Evolutionary conservation across 2,329 filamentous ascomycete species (phyloP).

Genomic region (Microdochium paspali): DNA sequence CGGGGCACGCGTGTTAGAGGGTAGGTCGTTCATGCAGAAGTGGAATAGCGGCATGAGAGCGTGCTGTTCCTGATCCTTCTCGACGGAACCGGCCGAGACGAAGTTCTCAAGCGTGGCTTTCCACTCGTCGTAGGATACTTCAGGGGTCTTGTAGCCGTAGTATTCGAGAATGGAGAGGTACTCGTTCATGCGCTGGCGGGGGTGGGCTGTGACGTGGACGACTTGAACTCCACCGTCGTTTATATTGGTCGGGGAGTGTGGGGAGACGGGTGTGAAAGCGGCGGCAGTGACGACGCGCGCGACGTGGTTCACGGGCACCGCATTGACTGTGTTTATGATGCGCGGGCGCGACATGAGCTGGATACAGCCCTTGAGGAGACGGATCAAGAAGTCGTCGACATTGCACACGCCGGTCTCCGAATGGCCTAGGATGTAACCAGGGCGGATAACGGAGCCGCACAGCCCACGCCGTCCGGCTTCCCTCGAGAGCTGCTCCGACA

Average conservation of each 20-base stretch:
- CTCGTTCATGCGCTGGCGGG: constrained; percentile 67
- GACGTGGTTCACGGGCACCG: constrained; percentile 80
- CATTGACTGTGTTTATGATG: constrained; percentile 82
- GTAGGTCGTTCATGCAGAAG: constrained; percentile 63
- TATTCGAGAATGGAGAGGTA: constrained; percentile 61
- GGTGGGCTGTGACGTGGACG: constrained; percentile 71
- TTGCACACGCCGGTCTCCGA: constrained; percentile 59
- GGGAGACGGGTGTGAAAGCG: constrained; percentile 49
- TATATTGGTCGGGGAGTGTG: constrained; percentile 9
- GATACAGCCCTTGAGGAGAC: constrained; percentile 79
- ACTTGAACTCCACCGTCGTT: constrained; percentile 37
- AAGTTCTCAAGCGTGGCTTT: constrained; percentile 57
- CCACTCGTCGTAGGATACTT: constrained; percentile 62
- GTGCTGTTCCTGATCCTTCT: constrained; percentile 54
- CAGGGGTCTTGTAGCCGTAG: constrained; percentile 64
- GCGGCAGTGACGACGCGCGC: constrained; percentile 69
- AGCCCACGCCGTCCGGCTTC: constrained; percentile 74
- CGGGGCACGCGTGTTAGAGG: constrained; percentile 58
- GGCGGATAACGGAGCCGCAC: constrained; percentile 64
- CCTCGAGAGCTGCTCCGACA: constrained; percentile 55
- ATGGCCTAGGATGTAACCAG: constrained; percentile 79
- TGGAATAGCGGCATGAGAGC: constrained; percentile 69
- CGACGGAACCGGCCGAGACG: constrained; percentile 45
- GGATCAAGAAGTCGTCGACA: constrained; percentile 84
- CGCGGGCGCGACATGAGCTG: constrained; percentile 65